Evolutionary conservation across 2,329 filamentous ascomycete species (phyloP), one percentile per base, ranked within the genome.

Genomic region (Aspergillus sp.): DNA sequence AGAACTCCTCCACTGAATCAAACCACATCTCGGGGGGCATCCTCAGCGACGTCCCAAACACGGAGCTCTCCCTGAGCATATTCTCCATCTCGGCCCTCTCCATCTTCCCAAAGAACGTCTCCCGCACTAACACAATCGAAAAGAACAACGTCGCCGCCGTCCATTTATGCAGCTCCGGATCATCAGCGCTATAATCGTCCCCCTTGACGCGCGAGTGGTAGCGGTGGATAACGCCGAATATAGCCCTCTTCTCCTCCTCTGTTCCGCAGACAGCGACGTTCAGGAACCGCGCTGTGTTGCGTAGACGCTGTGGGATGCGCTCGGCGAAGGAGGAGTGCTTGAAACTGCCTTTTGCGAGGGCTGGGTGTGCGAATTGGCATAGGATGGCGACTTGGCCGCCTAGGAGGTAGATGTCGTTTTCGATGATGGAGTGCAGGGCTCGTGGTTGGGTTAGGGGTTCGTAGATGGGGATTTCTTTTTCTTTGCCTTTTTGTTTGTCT

Each of bases 1-100:
- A 69, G 47, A 71, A 71, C 12, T 65, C 66, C 1, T 63, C 56
- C 9, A 68, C 54, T 1, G 58, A 62, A 0, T 51, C 45, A 3
- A 68, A 68, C 70, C 70, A 71, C 66, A 70, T 68, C 44, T 68
- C 68, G 3, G 66, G 60, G 1, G 69, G 66, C 49, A 72, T 64
- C 4, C 62, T 55, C 12, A 64, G 39, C 14, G 54, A 60, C 4
- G 62, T 64, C 9, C 55, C 64, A 23, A 63, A 63, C 23, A 64
- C 55, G 4, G 64, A 57, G 4, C 53, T 57, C 39, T 65, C 59
- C 19, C 47, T 47, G 6, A 60, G 55, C 15, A 65, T 27, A 1
- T 43, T 31, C 12, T 62, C 61, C 50, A 53, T 60, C 23, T 59
- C 43, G 1, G 33, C 39, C 0, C 40, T 41, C 15, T 52, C 23